Conservation (phyloP, 1,284 basidiomycete species). For the Fistulina hepatica region DNA sequence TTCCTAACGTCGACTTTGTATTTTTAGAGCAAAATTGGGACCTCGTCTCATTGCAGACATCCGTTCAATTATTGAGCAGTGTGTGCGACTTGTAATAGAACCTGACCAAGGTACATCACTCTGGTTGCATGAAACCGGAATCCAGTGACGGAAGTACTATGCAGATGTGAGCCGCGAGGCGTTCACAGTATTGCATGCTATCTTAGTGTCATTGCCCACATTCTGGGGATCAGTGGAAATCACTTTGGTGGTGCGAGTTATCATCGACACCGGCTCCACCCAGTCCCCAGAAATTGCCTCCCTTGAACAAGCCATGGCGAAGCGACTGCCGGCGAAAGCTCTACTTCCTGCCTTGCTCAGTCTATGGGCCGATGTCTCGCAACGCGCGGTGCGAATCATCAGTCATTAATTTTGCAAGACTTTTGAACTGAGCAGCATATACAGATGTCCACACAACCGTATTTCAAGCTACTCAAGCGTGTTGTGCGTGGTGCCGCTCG, state of each 20-base stretch:
- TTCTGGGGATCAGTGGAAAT: constrained; percentile 64
- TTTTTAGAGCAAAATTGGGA: constrained; percentile 58
- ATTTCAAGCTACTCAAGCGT: constrained; percentile 60
- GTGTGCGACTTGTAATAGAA: constrained; percentile 38
- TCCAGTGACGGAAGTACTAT: constrained; percentile 11
- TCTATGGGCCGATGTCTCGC: constrained; percentile 35
- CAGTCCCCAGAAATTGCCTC: constrained; percentile 21
- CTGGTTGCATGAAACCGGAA: constrained; percentile 13
- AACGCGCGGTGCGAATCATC: constrained; percentile 25
- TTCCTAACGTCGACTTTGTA: constrained; percentile 6
- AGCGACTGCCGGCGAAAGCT: constrained; percentile 56
- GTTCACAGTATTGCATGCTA: constrained; percentile 39
- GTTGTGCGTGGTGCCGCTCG: constrained; percentile 57
- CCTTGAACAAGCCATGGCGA: constrained; percentile 49
- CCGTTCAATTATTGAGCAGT: constrained; percentile 56
- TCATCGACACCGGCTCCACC: constrained; percentile 35
- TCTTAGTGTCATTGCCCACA: constrained; percentile 53
- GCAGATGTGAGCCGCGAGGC: constrained; percentile 27
- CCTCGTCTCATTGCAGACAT: constrained; percentile 81
- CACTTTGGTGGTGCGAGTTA: constrained; percentile 42
- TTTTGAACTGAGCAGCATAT: not conserved
- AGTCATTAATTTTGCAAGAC: not conserved
- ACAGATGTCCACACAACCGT: constrained; percentile 19
- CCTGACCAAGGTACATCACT: constrained; percentile 27
- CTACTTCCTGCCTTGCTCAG: constrained; percentile 54